Percentiles rank a stretch among this genome's conserved stretches.
phyloP scores from a whole-genome alignment of 495 filamentous ascomycete genomes.

The Astrothelium macrocarpum region DNA sequence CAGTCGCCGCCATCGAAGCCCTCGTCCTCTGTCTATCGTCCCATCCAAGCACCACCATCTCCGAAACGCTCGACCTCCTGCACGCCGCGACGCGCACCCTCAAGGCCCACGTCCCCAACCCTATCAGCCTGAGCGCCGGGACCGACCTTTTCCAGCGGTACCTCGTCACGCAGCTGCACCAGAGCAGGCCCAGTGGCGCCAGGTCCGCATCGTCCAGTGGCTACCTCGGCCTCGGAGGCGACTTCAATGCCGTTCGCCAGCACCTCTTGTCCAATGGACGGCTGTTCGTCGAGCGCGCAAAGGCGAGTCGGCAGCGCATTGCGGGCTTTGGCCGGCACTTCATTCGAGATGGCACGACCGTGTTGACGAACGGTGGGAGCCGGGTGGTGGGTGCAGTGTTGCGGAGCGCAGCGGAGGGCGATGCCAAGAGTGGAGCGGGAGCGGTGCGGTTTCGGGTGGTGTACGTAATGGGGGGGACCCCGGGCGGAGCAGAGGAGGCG shows the following conservation, averaged over 20 bases:
- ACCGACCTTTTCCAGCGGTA: conserved; percentile 95
- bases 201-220: conserved; percentile 20
- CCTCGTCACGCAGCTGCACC: conserved; percentile 60
- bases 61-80: conserved; percentile 83
- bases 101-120: conserved; percentile 67
- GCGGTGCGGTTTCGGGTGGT: conserved; percentile 71
- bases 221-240: conserved; percentile 41
- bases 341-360: conserved; percentile 62
- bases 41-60: conserved; percentile 70
- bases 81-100: conserved; percentile 62
- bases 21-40: conserved; percentile 73
- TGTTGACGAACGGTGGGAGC: conserved; percentile 81
- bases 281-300: conserved; percentile 79
- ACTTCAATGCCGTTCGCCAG: conserved; percentile 72
- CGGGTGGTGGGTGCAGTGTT: conserved; percentile 73
- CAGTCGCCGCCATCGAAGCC: conserved; percentile 89
- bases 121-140: conserved; percentile 82
- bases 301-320: conserved; percentile 71
- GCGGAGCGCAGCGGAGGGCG: conserved; percentile 53
- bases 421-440: conserved; percentile 36
- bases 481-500: conserved; percentile 26
- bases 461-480: conserved; percentile 49
- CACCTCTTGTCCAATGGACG: conserved; percentile 76
- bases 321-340: conserved; percentile 67
- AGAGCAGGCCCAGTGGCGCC: background rate